Evolutionary conservation across 2,329 filamentous ascomycete species (phyloP), one percentile per base, ranked within the genome.

Genomic region (Chaetomium sp.): DNA sequence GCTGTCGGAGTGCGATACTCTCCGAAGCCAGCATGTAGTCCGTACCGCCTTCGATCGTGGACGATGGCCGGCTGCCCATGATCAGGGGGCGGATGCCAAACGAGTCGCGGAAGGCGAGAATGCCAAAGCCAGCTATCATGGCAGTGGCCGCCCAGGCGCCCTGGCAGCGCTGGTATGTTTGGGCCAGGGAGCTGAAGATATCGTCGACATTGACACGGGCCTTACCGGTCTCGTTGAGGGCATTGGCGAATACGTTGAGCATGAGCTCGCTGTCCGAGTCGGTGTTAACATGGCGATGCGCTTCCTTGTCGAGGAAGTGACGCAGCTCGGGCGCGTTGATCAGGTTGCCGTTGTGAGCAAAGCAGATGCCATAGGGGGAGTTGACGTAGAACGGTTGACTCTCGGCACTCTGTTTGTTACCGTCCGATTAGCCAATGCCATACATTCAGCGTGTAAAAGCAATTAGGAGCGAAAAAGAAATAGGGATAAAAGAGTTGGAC

Each of bases 21-120:
- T 96, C 91, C 0, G 90, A 95, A 1, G 90, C 89, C 76, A 96
- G 82, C 80, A 96, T 90, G 74, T 95, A 96, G 71, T 96, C 91
- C 58, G 73, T 86, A 5, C 83, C 84, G 4, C 80, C 76, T 38
- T 81, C 78, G 41, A 83, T 56, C 0, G 78, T 86, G 11, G 76
- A 71, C 1, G 88, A 90, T 1, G 82, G 79, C 53, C 90, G 81
- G 49, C 84, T 88, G 43, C 91, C 91, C 8, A 95, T 74, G 47
- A 88, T 82, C 61, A 96, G 81, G 2, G 91, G 91, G 10, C 91
- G 87, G 66, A 95, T 95, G 59, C 89, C 89, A 66, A 90, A 83
- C 5, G 84, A 75, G 68, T 95, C 89, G 60, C 89, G 82, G 76
- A 91, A 92, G 34, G 66, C 89, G 34, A 92, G 81, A 53, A 92